Conservation (phyloP, 2,329 filamentous ascomycete species). For the Chalara sp. region DNA sequence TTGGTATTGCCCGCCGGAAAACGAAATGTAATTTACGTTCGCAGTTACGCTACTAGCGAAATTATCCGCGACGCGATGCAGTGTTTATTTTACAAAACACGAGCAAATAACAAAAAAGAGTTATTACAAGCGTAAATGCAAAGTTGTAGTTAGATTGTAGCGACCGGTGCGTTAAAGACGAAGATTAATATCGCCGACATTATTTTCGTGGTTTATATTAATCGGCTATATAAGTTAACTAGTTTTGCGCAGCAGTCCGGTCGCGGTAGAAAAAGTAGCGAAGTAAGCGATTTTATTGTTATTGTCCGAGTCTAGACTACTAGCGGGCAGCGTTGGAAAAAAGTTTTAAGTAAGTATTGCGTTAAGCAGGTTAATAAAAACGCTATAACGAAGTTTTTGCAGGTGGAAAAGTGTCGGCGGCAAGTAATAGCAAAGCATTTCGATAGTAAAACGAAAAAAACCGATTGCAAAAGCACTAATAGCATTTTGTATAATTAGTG, state of each 20-base stretch:
- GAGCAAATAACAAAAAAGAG: slow-evolving; percentile 1
- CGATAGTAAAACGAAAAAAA: too few relatives aligned
- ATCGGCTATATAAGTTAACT: slow-evolving; percentile 8
- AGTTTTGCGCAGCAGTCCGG: slow-evolving; percentile 9
- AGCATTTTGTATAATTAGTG: too few relatives aligned
- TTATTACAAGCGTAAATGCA: background rate
- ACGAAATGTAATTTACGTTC: slow-evolving; percentile 3
- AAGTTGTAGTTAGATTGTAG: slow-evolving; percentile 4
- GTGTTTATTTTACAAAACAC: slow-evolving; percentile 4
- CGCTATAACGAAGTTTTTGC: too few relatives aligned
- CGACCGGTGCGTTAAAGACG: slow-evolving; percentile 5
- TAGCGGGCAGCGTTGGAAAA: background rate
- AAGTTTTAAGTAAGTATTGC: too few relatives aligned
- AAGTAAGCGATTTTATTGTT: slow-evolving; percentile 8
- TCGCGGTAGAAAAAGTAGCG: slow-evolving; percentile 4
- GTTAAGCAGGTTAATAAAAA: too few relatives aligned
- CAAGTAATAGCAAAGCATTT: too few relatives aligned
- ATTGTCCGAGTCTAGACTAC: background rate
- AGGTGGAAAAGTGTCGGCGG: too few relatives aligned
- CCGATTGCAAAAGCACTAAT: too few relatives aligned
- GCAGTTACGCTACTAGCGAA: background rate
- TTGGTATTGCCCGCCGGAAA: background rate
- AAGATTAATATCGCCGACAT: slow-evolving; percentile 6
- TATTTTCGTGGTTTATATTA: slow-evolving; percentile 6
- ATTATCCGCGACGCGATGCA: background rate